Base-by-base conservation (phyloP, 257 asterid species). In the Nemophila menziesii region DNA sequence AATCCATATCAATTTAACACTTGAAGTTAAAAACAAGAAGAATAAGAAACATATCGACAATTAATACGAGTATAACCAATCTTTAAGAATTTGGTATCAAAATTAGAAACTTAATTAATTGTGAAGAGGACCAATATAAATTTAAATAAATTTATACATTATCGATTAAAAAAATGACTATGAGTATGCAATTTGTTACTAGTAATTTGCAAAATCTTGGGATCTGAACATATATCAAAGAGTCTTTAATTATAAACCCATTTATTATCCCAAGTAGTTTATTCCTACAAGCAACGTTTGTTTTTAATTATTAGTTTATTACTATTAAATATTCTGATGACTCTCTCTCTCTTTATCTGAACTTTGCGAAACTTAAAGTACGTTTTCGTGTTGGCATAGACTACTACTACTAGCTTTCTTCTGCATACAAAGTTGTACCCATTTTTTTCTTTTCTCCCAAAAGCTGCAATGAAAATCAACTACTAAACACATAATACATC, bases 311-410 rank as follows among this genome's bases (percentile, higher is more conserved):
- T n/a, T 20, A 22, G 16, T 13, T 48, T 22, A 2, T 29, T 29
- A 26, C 10, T 26, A 26, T 26, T 26, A 26, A 29, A 29, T 16
- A 39, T 20, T 20, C n/a, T 54, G n/a, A 66, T 53, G 74, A 56
- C 63, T 51, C 43, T 18, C 63, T 51, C 43, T 18, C 33, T 44
- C 50, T 37, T 29, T 29, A 7, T 50, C 29, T 54, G 51, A 27
- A 4, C 20, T 24, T 16, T 17, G 45, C 33, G 47, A 7, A 29
- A 29, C 36, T 29, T 10, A 10, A 29, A 29, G 36, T 29, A 29
- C 36, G 36, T 58, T 78, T 81, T 75, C 92, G 90, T 75, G 86
- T 68, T 52, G 57, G 58, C 27, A 33, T 51, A 51, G n/a, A n/a
- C n/a, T n/a, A n/a, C n/a, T n/a, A n/a, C n/a, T n/a, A n/a, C n/a